phyloP scores from a whole-genome alignment of 192 early-diverging fungal genomes.

The Thamnidium elegans region DNA sequence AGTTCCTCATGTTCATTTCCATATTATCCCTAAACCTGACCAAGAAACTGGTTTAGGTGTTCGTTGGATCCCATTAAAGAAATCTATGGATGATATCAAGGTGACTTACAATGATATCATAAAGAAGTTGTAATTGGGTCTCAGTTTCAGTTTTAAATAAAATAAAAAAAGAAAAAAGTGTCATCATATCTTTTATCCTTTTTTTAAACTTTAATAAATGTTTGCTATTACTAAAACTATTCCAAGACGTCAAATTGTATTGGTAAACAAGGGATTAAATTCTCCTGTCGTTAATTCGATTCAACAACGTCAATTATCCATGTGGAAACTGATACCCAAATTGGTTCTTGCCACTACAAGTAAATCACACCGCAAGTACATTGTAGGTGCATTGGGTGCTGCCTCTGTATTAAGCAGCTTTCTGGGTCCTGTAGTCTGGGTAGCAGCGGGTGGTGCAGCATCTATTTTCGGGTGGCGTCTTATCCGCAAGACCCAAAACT shows the following conservation, averaged over 20 bases:
- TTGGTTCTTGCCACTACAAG: neutral
- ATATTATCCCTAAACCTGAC: slow-evolving; percentile 76
- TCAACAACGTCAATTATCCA: slow-evolving; percentile 2
- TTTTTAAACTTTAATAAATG: too few species aligned
- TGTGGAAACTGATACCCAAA: slow-evolving; percentile 9
- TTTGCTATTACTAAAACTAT: too few species aligned
- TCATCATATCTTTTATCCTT: too few species aligned
- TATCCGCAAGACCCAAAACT: slow-evolving; percentile 5
- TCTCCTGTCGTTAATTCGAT: too few species aligned
- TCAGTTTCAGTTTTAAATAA: neutral
- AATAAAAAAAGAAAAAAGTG: too few species aligned
- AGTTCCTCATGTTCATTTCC: slow-evolving; percentile 94
- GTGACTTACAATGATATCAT: slow-evolving; percentile 19
- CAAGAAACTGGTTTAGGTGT: slow-evolving; percentile 66
- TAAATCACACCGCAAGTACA: neutral
- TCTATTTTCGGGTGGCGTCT: slow-evolving; percentile 8
- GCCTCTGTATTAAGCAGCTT: neutral
- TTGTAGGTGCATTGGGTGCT: neutral
- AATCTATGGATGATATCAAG: slow-evolving; percentile 25
- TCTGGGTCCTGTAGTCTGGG: slow-evolving; percentile 7
- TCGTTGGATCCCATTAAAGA: slow-evolving; percentile 49
- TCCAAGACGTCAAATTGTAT: too few species aligned
- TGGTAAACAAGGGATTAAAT: too few species aligned
- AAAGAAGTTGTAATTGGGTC: slow-evolving; percentile 4
- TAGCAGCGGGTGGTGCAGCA: slow-evolving; percentile 9